phyloP scores from a whole-genome alignment of 371 early-diverging fungal genomes.

The Gilbertella persicaria region DNA sequence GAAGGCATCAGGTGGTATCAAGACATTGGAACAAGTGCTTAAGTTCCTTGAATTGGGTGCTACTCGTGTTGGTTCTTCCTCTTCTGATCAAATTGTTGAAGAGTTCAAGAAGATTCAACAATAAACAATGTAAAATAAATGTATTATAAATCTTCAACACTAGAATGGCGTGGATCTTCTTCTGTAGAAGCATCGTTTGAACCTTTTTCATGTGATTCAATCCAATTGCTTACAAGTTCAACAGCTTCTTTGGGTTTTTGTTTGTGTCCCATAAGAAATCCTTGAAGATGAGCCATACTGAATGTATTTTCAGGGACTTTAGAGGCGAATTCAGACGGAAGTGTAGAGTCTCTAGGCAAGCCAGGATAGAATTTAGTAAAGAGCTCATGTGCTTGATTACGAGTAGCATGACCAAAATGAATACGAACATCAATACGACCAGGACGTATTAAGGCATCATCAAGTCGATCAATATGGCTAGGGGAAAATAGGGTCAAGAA shows the following conservation, averaged over 20 bases:
- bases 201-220: slow-evolving; percentile 29
- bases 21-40: slow-evolving; percentile 61
- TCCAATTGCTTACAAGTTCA: slow-evolving; percentile 37
- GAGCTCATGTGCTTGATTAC: slow-evolving; percentile 66
- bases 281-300: slow-evolving; percentile 67
- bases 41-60: slow-evolving; percentile 60
- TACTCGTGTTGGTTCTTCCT: slow-evolving; percentile 65
- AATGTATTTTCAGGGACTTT: slow-evolving; percentile 53
- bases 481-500: slow-evolving; percentile 3
- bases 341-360: slow-evolving; percentile 15
- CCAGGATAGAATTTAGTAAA: slow-evolving; percentile 52
- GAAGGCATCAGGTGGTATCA: slow-evolving; percentile 70
- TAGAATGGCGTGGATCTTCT: not conserved
- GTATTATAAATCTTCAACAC: slow-evolving; percentile 4
- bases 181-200: slow-evolving; percentile 14
- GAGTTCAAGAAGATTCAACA: slow-evolving; percentile 44
- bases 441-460: slow-evolving; percentile 95
- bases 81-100: slow-evolving; percentile 60
- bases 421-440: slow-evolving; percentile 95
- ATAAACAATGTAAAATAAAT: not conserved
- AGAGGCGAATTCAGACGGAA: slow-evolving; percentile 51
- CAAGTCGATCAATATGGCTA: slow-evolving; percentile 92
- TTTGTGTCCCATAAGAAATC: slow-evolving; percentile 60
- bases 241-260: slow-evolving; percentile 49
- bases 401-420: slow-evolving; percentile 80